A percentile compares a stretch with the other conserved stretches of the same genome.
Conservation (phyloP, 345 rosid species). For the Eucalyptus melliodora region DNA sequence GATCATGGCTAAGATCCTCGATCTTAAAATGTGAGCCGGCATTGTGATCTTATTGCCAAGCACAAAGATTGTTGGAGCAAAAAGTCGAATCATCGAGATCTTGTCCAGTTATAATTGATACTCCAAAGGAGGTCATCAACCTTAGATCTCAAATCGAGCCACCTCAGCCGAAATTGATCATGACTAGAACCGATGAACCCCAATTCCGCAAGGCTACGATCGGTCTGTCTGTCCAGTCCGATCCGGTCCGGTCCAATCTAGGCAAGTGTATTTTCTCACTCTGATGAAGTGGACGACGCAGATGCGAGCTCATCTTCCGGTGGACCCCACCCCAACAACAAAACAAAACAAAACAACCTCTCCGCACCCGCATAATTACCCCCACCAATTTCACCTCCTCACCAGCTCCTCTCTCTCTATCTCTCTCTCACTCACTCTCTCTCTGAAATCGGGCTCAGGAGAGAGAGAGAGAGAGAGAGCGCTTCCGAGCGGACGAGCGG, state of each 20-base stretch:
- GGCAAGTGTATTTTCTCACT: neutral
- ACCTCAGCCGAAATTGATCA: neutral
- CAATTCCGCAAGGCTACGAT: neutral
- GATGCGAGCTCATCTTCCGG: neutral
- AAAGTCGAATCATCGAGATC: rapidly evolving
- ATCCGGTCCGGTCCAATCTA: neutral
- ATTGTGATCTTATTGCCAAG: rapidly evolving
- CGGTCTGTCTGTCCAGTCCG: too few species aligned
- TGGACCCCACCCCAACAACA: neutral
- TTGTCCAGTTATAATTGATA: neutral
- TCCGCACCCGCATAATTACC: neutral
- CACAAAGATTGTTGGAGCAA: neutral
- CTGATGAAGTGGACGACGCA: neutral
- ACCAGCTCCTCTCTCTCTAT: too few species aligned
- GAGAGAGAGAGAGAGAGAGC: neutral
- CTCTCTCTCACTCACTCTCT: neutral
- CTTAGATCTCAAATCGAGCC: neutral
- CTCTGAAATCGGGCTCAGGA: neutral
- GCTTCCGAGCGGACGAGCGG: neutral
- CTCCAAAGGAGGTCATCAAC: neutral
- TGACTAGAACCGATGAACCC: neutral
- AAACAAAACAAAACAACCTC: neutral
- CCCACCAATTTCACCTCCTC: neutral
- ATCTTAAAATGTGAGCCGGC: neutral
- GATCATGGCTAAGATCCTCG: rapidly evolving